A percentile compares a stretch with the other conserved stretches of the same genome.
Conservation (phyloP, 768 basidiomycete genomes). For the Agrocybe praecox region DNA sequence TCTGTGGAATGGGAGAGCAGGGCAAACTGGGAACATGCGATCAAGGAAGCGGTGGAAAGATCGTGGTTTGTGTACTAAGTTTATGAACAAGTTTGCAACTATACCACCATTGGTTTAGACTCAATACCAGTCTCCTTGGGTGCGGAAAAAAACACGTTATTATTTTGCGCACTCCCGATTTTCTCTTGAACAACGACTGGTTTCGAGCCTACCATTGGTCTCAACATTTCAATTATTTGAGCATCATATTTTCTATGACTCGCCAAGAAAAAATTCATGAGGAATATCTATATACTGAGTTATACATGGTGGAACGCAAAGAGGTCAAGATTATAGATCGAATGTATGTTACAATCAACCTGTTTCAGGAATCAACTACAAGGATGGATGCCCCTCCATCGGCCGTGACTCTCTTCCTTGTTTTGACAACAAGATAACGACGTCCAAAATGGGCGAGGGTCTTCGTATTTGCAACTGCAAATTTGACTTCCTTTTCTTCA, state of each 20-base stretch:
- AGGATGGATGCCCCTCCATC: slow-evolving; percentile 70
- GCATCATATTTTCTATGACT: not conserved
- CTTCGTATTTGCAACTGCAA: slow-evolving; percentile 4
- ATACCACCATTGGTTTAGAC: no score
- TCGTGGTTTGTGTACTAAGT: slow-evolving; percentile 26
- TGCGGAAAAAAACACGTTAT: no score
- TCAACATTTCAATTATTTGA: no score
- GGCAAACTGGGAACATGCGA: slow-evolving; percentile 18
- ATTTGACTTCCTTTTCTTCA: not conserved
- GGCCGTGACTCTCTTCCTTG: slow-evolving; percentile 57
- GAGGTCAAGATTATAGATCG: no score
- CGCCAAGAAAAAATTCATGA: not conserved
- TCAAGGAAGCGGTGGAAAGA: slow-evolving; percentile 20
- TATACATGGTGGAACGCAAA: no score
- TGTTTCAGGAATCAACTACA: slow-evolving; percentile 20
- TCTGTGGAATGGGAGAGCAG: slow-evolving; percentile 27
- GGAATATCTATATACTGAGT: no score
- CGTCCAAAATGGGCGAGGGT: slow-evolving; percentile 55
- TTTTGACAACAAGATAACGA: slow-evolving; percentile 60
- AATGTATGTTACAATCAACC: no score
- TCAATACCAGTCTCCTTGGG: no score
- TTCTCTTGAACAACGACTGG: no score
- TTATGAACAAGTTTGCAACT: no score
- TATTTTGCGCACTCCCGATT: no score
- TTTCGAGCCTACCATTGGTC: no score